Percentiles rank a stretch among this genome's conserved stretches.
phyloP scores from a whole-genome alignment of 257 asterid species.

The Gynochthodes officinalis region DNA sequence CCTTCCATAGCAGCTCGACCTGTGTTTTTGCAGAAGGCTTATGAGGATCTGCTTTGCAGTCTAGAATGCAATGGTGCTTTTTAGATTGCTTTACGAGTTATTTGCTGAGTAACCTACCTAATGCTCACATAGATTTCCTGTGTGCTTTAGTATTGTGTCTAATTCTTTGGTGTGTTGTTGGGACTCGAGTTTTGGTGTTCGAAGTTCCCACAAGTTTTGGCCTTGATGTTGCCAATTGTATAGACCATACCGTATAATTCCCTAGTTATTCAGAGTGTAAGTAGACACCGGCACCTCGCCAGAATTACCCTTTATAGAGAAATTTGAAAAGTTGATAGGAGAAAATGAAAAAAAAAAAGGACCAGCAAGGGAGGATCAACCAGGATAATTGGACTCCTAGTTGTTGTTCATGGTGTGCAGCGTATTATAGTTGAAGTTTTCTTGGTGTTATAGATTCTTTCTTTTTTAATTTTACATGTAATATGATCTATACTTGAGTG shows the following conservation, averaged over 20 bases:
- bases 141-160: constrained; percentile 41
- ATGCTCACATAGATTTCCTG: constrained; percentile 41
- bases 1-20: constrained; percentile 63
- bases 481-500: constrained; percentile 58
- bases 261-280: constrained; percentile 54
- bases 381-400: constrained; percentile 36
- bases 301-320: constrained; percentile 52
- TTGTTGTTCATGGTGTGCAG: constrained; percentile 60
- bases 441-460: constrained; percentile 33
- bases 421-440: constrained; percentile 45
- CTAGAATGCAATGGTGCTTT: constrained; percentile 72
- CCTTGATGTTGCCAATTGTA: constrained; percentile 75
- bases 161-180: constrained; percentile 65
- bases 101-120: constrained; percentile 35
- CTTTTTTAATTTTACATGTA: constrained; percentile 34
- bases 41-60: constrained; percentile 63
- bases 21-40: constrained; percentile 65
- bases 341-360: constrained; percentile 14
- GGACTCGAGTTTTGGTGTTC: constrained; percentile 55
- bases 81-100: constrained; percentile 46
- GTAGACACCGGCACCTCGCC: constrained; percentile 86
- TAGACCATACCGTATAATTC: constrained; percentile 53
- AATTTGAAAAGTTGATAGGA: constrained; percentile 26
- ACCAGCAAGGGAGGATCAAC: constrained; percentile 48
- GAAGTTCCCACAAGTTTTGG: constrained; percentile 34